phyloP scores from a whole-genome alignment of 345 rosid species.

The Capsella bursapastoris region DNA sequence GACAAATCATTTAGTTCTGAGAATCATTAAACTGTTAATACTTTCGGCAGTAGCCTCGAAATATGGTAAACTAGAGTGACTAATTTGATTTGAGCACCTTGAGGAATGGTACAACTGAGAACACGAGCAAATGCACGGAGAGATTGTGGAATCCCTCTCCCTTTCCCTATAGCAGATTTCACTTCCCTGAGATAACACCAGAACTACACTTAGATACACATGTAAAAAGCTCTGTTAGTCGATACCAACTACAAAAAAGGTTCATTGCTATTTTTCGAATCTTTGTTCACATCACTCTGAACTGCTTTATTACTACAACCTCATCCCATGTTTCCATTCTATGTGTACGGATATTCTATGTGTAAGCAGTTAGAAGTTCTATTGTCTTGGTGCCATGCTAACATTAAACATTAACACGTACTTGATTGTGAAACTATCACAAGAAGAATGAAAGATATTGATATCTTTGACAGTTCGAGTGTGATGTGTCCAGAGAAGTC shows the following conservation, averaged over 20 bases:
- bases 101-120: slow-evolving; percentile 55
- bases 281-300: background rate
- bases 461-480: slow-evolving; percentile 48
- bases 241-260: background rate
- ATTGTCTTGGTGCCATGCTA: background rate
- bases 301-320: slow-evolving; percentile 1
- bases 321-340: background rate
- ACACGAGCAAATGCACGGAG: slow-evolving; percentile 89
- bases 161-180: slow-evolving; percentile 67
- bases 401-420: slow-evolving; percentile 49
- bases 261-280: background rate
- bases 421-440: slow-evolving; percentile 67
- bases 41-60: slow-evolving; percentile 8
- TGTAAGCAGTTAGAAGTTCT: background rate
- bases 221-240: background rate
- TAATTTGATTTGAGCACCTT: slow-evolving; percentile 52
- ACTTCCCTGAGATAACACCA: slow-evolving; percentile 63
- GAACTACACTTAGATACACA: slow-evolving; percentile 19
- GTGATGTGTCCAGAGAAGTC: slow-evolving; percentile 56
- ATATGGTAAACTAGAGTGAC: slow-evolving; percentile 10
- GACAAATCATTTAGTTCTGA: slow-evolving; percentile 62
- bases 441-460: slow-evolving; percentile 48
- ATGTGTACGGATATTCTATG: slow-evolving; percentile 14
- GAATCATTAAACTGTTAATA: slow-evolving; percentile 26
- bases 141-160: slow-evolving; percentile 82